Base-by-base conservation (phyloP, 2,329 filamentous ascomycete species). In the Metarhizium anisopliae region DNA sequence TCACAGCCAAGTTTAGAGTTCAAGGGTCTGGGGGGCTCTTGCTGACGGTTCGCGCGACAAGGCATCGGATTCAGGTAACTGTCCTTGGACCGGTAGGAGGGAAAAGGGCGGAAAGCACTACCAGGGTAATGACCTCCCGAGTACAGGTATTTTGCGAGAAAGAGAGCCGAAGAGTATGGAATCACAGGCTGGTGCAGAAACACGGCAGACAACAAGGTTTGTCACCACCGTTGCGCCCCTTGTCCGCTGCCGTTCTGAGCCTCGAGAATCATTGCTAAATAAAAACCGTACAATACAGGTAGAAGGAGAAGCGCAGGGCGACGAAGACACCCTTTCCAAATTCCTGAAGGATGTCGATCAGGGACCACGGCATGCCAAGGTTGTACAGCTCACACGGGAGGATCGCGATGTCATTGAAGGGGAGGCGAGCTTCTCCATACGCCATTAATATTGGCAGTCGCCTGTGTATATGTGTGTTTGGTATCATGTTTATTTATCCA, bases 291-390 rank as follows among this genome's bases (percentile, higher is more conserved):
- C 6, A 14, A 14, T 45, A 64, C 50, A 96, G 90, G 92, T 97
- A 50, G 84, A 90, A 66, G 93, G 93, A 30, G 92, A 96, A 72
- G 91, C 86, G 5, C 93, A 97, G 68, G 92, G 90, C 35, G 77
- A 81, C 2, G 77, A 84, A 1, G 78, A 83, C 0, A 72, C 79
- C 2, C 68, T 97, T 30, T 72, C 83, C 53, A 80, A 83, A 55
- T 87, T 96, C 61, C 73, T 95, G 40, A 82, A 86, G 62, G 84
- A 90, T 59, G 74, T 96, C 50, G 80, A 90, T 64, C 79, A 83
- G 53, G 93, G 93, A 0, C 92, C 92, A 0, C 74, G 77, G 1
- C 77, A 82, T 55, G 85, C 92, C 1, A 80, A 80, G 29, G 93
- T 97, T 0, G 83, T 84, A 42, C 85, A 86, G 62, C 73, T 96